These are phyloP conservation scores for Barnettozyma sp. DNA, from an alignment of 805 yeast genomes.

Conservation along the genomic window DNA sequence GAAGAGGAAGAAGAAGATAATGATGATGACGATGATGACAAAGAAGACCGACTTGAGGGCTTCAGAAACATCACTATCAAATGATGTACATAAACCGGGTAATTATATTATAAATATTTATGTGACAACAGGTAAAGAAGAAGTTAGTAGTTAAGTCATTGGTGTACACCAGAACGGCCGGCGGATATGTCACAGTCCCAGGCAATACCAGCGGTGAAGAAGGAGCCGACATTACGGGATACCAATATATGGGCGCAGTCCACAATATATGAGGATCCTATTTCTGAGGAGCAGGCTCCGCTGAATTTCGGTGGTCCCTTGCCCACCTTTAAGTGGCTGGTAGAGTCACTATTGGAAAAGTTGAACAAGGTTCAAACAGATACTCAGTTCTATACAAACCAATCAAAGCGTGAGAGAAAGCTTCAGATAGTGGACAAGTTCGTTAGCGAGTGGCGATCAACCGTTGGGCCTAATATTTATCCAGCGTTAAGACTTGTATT, in stretches of 20 bases:
- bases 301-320: conserved; percentile 26
- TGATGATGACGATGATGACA: conserved; percentile 9
- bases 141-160: too few relatives aligned
- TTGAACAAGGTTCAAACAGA: conserved; percentile 22
- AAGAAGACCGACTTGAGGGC: conserved; percentile 13
- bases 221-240: not conserved
- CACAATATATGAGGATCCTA: conserved; percentile 1
- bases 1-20: conserved; percentile 11
- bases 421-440: conserved; percentile 32
- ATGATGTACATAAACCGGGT: too few relatives aligned
- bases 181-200: conserved; percentile 1
- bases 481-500: conserved; percentile 58
- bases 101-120: too few relatives aligned
- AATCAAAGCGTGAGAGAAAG: conserved; percentile 14
- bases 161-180: too few relatives aligned
- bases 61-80: conserved; percentile 17
- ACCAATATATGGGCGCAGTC: conserved; percentile 4
- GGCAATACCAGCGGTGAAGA: conserved; percentile 1
- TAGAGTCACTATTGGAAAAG: conserved; percentile 27
- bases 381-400: conserved; percentile 8
- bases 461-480: conserved; percentile 56
- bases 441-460: conserved; percentile 42
- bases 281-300: conserved; percentile 8
- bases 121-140: too few relatives aligned
- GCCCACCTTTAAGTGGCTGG: conserved; percentile 33